Evolutionary conservation across 2,329 filamentous ascomycete species (phyloP), one percentile per base, ranked within the genome.

Genomic region (Fusarium sp.): DNA sequence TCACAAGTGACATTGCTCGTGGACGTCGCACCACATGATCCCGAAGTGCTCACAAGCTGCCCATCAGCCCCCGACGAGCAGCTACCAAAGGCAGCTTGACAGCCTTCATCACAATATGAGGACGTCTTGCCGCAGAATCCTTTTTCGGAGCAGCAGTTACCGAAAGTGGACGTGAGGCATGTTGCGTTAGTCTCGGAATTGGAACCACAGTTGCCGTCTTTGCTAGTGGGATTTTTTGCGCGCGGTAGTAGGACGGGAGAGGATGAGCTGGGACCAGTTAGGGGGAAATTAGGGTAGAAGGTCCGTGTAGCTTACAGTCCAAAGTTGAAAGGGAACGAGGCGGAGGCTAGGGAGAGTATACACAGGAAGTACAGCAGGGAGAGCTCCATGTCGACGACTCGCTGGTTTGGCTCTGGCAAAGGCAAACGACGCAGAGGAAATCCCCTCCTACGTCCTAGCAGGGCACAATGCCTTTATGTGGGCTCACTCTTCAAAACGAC

Each of bases 381-480:
- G 47, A 50, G 47, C 47, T 50, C 47, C 47, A 50, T 50, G 21
- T 11, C 33, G 33, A 18, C 30, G 9, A 30, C 8, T 50, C 30
- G 47, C 30, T 23, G 47, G 28, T 23, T 50, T 50, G 21, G 47
- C 21, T 50, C 32, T 9, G 21, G 21, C 30, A 50, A n/a, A 47
- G 44, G 44, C 44, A 30, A 47, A 30, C 44, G 13, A 33, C 28
- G 16, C 47, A 32, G 21, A 50, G 47, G 30, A 50, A 50, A 33
- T 50, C 16, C 16, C 21, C 30, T 21, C 18, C 30, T 7, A 5
- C 30, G 47, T 33, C 28, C 28, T 50, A 50, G 47, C 47, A 50
- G 47, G 47, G 47, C 47, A 50, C 47, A 50, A 50, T 50, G 47
- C 21, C 21, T 50, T 50, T 50, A 50, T 50, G 47, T 50, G 47